Base-by-base conservation (phyloP, 148 eudicot genomes). In the Talinum fruticosum region DNA sequence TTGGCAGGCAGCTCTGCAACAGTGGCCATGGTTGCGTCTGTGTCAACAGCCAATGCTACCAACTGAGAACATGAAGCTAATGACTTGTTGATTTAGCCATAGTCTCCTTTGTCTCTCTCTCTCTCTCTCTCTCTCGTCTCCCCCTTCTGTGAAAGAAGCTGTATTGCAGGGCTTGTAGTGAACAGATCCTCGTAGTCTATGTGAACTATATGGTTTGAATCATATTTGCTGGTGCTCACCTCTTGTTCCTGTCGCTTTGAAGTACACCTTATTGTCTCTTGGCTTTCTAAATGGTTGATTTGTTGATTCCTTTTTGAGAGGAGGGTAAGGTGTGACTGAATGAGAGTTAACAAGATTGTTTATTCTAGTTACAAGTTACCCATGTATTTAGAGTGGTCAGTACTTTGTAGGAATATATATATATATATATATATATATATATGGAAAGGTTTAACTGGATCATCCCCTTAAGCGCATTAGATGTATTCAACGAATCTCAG, bases 1-100 rank as follows among this genome's bases (percentile, higher is more conserved):
- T 36, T 71, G 73, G 1, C 34, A 69, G 65, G 65, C 62, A 36
- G 67, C n/a, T 18, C 68, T 78, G 57, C 70, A 30, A n/a, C n/a
- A 51, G 61, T 61, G 1, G 67, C 12, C 19, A 62, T 10, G 10
- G 34, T 12, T 54, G 65, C 24, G 23, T 32, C 29, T 77, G 28
- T 19, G 18, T 51, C 75, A 69, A 54, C 66, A 38, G 71, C 32
- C 23, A 19, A 36, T 14, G 44, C 38, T 49, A 15, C 66, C 51
- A 24, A 33, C 37, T 69, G 67, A 69, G 28, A 30, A 51, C 34
- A 19, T 51, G 34, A 73, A 66, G 66, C 8, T n/a, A 65, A 32
- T 64, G 64, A 79, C 33, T 69, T 24, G 51, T 70, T 30, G 41
- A 38, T 34, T 68, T 49, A 45, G 51, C 26, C 35, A 13, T 71